These are phyloP conservation scores for Beauveria scarabaeidicola DNA, from an alignment of 2,329 filamentous ascomycete genomes.

Conservation along the genomic window DNA sequence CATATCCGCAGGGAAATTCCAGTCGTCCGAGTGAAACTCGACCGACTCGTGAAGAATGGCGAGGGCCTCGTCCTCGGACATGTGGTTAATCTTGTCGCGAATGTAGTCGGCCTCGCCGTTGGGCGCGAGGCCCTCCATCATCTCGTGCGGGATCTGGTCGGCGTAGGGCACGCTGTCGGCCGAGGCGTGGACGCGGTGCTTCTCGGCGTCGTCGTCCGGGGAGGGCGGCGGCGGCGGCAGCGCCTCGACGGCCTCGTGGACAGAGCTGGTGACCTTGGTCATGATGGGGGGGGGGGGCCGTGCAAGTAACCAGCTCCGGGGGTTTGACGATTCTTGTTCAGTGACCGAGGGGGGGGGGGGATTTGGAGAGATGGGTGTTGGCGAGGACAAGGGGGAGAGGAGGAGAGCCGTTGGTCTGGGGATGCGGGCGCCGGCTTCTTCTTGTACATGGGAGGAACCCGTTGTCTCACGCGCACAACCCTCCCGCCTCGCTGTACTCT, in stretches of 20 bases:
- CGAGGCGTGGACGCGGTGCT: neutral
- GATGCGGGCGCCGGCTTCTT: neutral
- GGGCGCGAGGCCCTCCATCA: conserved; percentile 33
- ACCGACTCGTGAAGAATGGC: conserved; percentile 30
- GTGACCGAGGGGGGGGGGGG: too few species aligned
- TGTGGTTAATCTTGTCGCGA: conserved; percentile 31
- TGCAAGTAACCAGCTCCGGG: too few species aligned
- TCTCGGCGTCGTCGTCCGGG: conserved; percentile 7
- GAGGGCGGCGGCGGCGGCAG: neutral
- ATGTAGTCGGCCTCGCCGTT: conserved; percentile 36
- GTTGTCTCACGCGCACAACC: neutral
- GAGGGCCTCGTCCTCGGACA: conserved; percentile 34
- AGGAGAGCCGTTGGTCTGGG: neutral
- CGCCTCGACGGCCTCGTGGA: conserved; percentile 4
- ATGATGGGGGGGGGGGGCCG: neutral
- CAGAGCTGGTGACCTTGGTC: neutral
- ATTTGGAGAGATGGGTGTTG: too few species aligned
- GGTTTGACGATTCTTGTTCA: neutral
- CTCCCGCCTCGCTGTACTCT: neutral
- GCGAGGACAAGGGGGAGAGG: neutral
- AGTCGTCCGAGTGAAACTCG: conserved; percentile 33
- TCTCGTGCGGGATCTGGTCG: conserved; percentile 30
- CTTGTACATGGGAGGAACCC: neutral
- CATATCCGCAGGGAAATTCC: conserved; percentile 36
- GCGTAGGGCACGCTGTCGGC: conserved; percentile 14